These are phyloP conservation scores for Hyaloscypha variabilis DNA, from an alignment of 495 filamentous ascomycete species.

Conservation along the genomic window DNA sequence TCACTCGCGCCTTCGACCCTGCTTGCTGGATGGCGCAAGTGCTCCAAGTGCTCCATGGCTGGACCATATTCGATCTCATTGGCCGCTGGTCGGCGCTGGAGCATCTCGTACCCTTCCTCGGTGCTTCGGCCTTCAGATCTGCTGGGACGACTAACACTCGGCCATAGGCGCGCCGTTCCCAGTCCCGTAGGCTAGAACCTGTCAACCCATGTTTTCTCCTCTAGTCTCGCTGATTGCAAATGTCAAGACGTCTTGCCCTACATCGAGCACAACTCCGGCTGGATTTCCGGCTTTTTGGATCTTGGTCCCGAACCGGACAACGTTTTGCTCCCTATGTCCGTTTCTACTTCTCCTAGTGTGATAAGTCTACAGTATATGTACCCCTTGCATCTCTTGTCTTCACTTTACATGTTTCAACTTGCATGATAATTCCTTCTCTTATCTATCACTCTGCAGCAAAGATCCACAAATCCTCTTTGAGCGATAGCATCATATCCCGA, in stretches of 20 bases:
- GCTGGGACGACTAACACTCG: not conserved
- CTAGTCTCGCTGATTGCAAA: not conserved
- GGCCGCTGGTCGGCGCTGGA: too few relatives aligned
- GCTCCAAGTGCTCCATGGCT: too few relatives aligned
- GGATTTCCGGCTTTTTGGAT: not conserved
- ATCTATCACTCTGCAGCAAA: not conserved
- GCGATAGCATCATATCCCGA: not conserved
- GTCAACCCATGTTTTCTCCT: not conserved
- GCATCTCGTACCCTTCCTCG: not conserved
- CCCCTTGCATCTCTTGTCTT: not conserved
- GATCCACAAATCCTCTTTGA: not conserved
- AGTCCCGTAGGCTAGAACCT: too few relatives aligned
- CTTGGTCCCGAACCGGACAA: too few relatives aligned
- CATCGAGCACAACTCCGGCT: not conserved
- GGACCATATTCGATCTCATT: too few relatives aligned
- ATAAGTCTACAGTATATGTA: not conserved
- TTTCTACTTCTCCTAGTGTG: not conserved
- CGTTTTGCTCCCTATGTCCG: not conserved
- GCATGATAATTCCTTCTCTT: not conserved
- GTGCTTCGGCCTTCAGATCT: not conserved
- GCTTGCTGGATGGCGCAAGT: too few relatives aligned
- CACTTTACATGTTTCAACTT: not conserved
- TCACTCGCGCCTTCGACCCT: too few relatives aligned
- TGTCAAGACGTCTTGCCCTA: not conserved
- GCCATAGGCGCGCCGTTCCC: too few relatives aligned